These are phyloP conservation scores for Dictyostelium brefeldianum DNA, from an alignment of 78 protist species.

Conservation along the genomic window DNA sequence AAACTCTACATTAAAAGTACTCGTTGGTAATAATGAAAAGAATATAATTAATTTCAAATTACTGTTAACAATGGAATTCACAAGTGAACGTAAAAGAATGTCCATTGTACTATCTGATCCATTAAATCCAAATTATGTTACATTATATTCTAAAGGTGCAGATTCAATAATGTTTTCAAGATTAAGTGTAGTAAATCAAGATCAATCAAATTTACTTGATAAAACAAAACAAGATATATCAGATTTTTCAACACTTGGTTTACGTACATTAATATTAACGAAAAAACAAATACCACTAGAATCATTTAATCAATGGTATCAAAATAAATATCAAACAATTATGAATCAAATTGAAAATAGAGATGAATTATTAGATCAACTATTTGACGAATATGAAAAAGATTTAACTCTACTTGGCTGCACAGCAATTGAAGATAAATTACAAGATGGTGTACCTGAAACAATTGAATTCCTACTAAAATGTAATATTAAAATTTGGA, in stretches of 20 bases:
- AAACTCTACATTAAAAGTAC: neutral
- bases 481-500: conserved; percentile 89
- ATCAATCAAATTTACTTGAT: neutral
- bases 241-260: conserved; percentile 78
- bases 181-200: conserved; percentile 8
- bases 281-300: conserved; percentile 39
- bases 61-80: conserved; percentile 75
- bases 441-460: conserved; percentile 91
- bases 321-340: conserved; percentile 44
- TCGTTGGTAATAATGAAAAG: neutral
- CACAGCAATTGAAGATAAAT: conserved; percentile 92
- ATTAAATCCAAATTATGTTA: neutral
- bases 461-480: conserved; percentile 65
- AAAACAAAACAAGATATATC: conserved; percentile 24
- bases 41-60: neutral
- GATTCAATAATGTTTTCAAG: conserved; percentile 63
- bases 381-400: conserved; percentile 63
- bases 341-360: conserved; percentile 33
- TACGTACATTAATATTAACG: conserved; percentile 91
- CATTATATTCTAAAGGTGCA: conserved; percentile 71
- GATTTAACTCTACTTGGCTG: conserved; percentile 82
- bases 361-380: conserved; percentile 42
- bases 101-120: conserved; percentile 51
- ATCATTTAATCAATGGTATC: conserved; percentile 74
- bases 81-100: conserved; percentile 76